Base-by-base conservation (phyloP, 192 early-diverging fungal species). In the Cladochytrium replicatum region DNA sequence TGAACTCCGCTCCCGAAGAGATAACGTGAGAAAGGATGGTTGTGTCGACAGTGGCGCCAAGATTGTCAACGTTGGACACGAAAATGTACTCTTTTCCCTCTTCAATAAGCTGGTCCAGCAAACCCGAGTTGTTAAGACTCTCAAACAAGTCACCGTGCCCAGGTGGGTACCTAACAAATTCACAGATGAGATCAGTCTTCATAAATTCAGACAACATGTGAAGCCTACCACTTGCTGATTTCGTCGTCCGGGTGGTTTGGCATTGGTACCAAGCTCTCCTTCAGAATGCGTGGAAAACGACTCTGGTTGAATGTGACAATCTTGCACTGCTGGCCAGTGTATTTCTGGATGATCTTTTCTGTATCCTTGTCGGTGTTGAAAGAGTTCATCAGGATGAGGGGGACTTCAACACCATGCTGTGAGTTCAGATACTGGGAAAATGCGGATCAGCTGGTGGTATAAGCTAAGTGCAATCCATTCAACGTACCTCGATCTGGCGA, bases 321-420 rank as follows among this genome's bases (percentile, higher is more conserved):
- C 57, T 86, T 77, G 42, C 97, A 76, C 53, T 91, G 84, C 68
- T 99, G 93, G 29, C 71, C 77, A 42, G 72, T 78, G 75, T 99
- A 97, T 68, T 99, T 99, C 81, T 97, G 96, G 56, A 97, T 89
- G 67, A 99, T 93, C 48, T 90, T 84, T 63, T 82, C 77, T 37
- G 96, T 99, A 62, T 99, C 96, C 11, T 86, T 84, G 64, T 99
- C 93, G 3, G 96, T 99, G 70, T 99, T 99, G 81, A 99, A 97
- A n/a, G 96, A 99, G 78, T 99, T 99, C 96, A 99, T 99, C 41
- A 97, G 75, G 48, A 99, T 94, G 55, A 97, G 82, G 3, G 96
- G 96, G 6, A 99, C 93, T 40, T 84, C 77, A 48, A 93, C 91
- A 43, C 85, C 77, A 63, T 93, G 77, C 22, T 78, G 70, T 43